Evolutionary conservation across 2,329 filamentous ascomycete genomes (phyloP).

Genomic region (Aotearoamyces nothofagi): DNA sequence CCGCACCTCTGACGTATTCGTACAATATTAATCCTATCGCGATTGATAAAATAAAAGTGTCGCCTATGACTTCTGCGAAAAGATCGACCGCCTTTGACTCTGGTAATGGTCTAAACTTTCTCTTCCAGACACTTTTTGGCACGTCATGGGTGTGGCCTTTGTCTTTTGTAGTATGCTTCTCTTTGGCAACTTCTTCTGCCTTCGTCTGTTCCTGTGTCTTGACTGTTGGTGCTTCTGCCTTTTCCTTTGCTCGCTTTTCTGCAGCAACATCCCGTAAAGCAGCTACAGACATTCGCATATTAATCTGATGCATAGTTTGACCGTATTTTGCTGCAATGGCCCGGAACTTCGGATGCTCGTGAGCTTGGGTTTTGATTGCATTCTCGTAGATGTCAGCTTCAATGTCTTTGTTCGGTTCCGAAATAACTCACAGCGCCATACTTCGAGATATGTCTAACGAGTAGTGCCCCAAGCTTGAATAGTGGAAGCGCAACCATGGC

Average conservation of each 20-base stretch:
- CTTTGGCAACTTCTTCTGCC: slow-evolving; percentile 33
- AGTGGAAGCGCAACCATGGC: slow-evolving; percentile 49
- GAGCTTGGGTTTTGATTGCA: slow-evolving; percentile 48
- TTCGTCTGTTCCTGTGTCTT: slow-evolving; percentile 46
- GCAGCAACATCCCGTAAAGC: slow-evolving; percentile 40
- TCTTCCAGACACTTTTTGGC: slow-evolving; percentile 39
- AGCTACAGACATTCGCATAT: slow-evolving; percentile 48
- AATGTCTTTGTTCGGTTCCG: background rate
- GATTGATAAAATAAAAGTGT: slow-evolving; percentile 45
- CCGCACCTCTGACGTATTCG: slow-evolving; percentile 42
- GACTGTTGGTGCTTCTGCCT: slow-evolving; percentile 46
- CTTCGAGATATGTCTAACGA: slow-evolving; percentile 51
- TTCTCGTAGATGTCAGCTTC: slow-evolving; percentile 33
- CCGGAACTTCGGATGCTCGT: slow-evolving; percentile 47
- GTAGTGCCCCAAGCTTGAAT: slow-evolving; percentile 50
- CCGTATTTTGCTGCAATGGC: slow-evolving; percentile 44
- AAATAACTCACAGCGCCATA: slow-evolving; percentile 45
- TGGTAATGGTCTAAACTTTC: slow-evolving; percentile 46
- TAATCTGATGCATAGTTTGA: slow-evolving; percentile 49
- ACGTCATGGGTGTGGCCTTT: slow-evolving; percentile 14
- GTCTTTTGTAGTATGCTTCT: slow-evolving; percentile 22
- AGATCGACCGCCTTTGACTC: slow-evolving; percentile 51
- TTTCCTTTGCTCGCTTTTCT: slow-evolving; percentile 42
- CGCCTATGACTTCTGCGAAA: slow-evolving; percentile 50
- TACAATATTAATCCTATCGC: slow-evolving; percentile 41